Base-by-base conservation (phyloP, 257 asterid genomes). In the Plantago major region DNA sequence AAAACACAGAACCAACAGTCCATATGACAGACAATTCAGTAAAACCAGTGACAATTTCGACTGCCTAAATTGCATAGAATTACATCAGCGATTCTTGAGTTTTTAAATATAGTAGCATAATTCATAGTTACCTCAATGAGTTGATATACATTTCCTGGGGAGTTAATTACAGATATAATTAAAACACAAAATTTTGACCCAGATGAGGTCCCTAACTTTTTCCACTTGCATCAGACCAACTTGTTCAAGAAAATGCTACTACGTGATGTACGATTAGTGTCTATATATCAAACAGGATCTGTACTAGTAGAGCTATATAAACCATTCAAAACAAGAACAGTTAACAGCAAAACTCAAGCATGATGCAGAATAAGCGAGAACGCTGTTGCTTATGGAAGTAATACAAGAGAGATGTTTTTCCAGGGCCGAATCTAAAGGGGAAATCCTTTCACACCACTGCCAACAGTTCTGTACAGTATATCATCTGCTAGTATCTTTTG, bases 381-480 rank as follows among this genome's bases (percentile, higher is more conserved):
- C 50, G 66, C 65, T 64, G 46, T 55, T 63, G 58, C 37, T 51
- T 15, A 48, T 37, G 49, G 58, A 50, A 53, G 69, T 78, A 67
- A 72, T 71, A 65, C 77, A 37, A 52, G 30, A 75, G 62, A 74
- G n/a, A n/a, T n/a, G n/a, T n/a, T 72, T 73, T 74, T 65, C 80
- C 67, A 70, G 5, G 71, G 60, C 60, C 40, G 66, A 72, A 68
- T 60, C 65, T 60, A 76, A 73, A 53, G 49, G 46, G 61, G 69
- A 65, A 64, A 69, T 74, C 49, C 76, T 71, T 63, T 70, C 53
- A 70, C 71, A 68, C 63, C 71, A 59, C 75, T 78, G 76, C 72
- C 40, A 60, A 66, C 70, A 71, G 76, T 88, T 74, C 92, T 88
- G 92, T 82, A 91, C 96, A 88, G 85, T 79, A 79, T 85, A 79